Conservation (phyloP, 2,329 filamentous ascomycete genomes). For the Arachnopeziza araneosa region DNA sequence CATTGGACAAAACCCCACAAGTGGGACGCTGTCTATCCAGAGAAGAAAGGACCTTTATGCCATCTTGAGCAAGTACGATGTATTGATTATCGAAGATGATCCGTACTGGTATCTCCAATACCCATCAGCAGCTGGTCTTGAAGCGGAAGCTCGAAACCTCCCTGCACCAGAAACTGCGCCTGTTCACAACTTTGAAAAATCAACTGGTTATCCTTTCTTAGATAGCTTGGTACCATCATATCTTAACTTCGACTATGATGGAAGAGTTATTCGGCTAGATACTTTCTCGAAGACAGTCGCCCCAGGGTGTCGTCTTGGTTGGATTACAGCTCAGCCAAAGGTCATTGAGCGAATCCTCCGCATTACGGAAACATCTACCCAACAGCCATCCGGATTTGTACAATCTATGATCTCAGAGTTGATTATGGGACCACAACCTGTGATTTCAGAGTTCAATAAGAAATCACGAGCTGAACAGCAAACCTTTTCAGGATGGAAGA, state of each 20-base stretch:
- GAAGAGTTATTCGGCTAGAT: conserved; percentile 82
- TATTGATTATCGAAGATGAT: conserved; percentile 90
- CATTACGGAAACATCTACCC: conserved; percentile 71
- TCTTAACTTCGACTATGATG: conserved; percentile 74
- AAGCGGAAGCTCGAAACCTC: conserved; percentile 34
- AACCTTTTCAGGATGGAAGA: conserved; percentile 61
- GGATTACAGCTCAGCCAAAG: conserved; percentile 79
- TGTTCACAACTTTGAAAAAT: conserved; percentile 33
- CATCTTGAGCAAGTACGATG: conserved; percentile 75
- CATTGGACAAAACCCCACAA: conserved; percentile 88
- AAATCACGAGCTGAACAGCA: conserved; percentile 32
- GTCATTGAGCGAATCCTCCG: conserved; percentile 68
- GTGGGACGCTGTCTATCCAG: conserved; percentile 65
- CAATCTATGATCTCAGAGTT: conserved; percentile 76
- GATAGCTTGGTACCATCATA: conserved; percentile 82
- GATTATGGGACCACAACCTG: conserved; percentile 63
- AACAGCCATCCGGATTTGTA: conserved; percentile 85
- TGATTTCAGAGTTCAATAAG: conserved; percentile 38
- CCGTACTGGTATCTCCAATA: conserved; percentile 96
- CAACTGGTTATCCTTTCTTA: conserved; percentile 68
- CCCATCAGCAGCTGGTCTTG: conserved; percentile 55
- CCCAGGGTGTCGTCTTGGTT: conserved; percentile 83
- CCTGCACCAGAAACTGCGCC: conserved; percentile 15
- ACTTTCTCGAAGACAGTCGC: conserved; percentile 93
- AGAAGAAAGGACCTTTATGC: conserved; percentile 75